These are phyloP conservation scores for Nemania sp. DNA, from an alignment of 2,329 filamentous ascomycete genomes.

Conservation along the genomic window DNA sequence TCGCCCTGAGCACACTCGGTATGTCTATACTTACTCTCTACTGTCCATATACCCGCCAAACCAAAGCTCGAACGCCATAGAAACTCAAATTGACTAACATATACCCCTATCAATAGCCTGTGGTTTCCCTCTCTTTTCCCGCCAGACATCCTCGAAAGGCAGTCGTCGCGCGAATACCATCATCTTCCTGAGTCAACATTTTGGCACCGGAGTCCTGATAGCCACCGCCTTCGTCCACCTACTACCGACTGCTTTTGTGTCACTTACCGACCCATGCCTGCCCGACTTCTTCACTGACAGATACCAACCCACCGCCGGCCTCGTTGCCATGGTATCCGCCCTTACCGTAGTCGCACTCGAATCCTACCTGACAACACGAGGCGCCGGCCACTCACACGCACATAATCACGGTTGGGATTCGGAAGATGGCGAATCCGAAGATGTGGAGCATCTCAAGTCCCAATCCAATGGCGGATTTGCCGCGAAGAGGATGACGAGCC, in stretches of 20 bases:
- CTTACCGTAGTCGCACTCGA: constrained; percentile 86
- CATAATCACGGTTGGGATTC: constrained; percentile 65
- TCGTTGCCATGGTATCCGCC: constrained; percentile 86
- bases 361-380: constrained; percentile 84
- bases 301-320: constrained; percentile 83
- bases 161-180: constrained; percentile 69
- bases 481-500: constrained; percentile 53
- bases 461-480: constrained; percentile 53
- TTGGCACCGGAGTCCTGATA: constrained; percentile 86
- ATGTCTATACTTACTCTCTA: too few species aligned
- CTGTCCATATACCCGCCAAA: neutral
- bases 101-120: constrained; percentile 61
- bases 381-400: constrained; percentile 71
- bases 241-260: constrained; percentile 74
- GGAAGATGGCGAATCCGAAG: constrained; percentile 54
- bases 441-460: constrained; percentile 45
- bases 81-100: neutral
- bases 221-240: constrained; percentile 87
- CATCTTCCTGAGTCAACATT: constrained; percentile 77
- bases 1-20: constrained; percentile 70
- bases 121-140: constrained; percentile 74
- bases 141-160: constrained; percentile 62
- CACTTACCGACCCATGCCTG: constrained; percentile 76
- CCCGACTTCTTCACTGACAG: constrained; percentile 81
- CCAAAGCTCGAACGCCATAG: neutral